These are phyloP conservation scores for Candida neerlandica DNA, from an alignment of 1,139 yeast genomes.

Conservation along the genomic window DNA sequence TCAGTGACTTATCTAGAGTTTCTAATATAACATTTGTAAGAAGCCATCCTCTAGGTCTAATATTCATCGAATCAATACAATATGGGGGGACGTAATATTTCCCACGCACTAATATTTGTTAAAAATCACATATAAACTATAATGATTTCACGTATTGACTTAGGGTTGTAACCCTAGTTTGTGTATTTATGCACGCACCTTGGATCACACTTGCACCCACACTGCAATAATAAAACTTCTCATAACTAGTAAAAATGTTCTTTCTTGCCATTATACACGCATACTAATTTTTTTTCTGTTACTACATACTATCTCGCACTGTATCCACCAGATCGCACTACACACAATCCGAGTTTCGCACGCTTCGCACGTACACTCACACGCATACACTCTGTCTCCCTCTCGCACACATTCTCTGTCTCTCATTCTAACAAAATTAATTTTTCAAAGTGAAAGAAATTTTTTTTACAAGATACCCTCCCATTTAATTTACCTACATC, in stretches of 20 bases:
- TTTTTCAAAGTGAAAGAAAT: conserved; percentile 4
- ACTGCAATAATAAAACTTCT: conserved; percentile 3
- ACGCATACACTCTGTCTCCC: no score
- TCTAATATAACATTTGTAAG: no score
- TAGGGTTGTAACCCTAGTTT: conserved; percentile 2
- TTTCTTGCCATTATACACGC: background rate
- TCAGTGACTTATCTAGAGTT: no score
- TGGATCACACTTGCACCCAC: conserved; percentile 2
- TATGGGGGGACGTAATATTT: no score
- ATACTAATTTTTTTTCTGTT: background rate
- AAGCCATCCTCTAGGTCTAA: no score
- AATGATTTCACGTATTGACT: no score
- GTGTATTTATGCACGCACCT: background rate
- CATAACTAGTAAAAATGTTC: background rate
- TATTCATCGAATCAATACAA: no score
- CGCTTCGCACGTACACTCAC: background rate
- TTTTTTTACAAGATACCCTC: conserved; percentile 5
- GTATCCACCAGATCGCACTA: background rate
- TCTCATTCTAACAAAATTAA: conserved; percentile 4
- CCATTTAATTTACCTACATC: conserved; percentile 5
- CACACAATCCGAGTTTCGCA: conserved; percentile 6
- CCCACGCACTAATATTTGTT: no score
- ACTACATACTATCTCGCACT: background rate
- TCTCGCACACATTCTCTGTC: no score
- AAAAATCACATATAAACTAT: background rate